Base-by-base conservation (phyloP, 1,284 basidiomycete species). In the Apiotrichum gamsii region DNA sequence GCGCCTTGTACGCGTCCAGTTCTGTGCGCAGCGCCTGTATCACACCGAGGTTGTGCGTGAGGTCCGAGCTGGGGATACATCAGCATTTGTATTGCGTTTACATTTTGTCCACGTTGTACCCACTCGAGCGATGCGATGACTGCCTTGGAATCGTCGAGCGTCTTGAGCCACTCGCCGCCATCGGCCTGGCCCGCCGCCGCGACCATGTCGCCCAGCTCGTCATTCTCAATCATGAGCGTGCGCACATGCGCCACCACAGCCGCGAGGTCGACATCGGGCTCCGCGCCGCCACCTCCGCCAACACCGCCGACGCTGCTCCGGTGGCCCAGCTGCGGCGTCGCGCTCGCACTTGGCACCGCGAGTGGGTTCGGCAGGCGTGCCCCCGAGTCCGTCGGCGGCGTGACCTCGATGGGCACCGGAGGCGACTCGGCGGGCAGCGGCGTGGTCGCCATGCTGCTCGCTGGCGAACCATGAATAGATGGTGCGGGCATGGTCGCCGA, bases 181-280 rank as follows among this genome's bases (percentile, higher is more conserved):
- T 45, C 47, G 3, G 45, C 57, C 11, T 45, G 43, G 4, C 68
- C 68, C 3, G 57, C 56, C 36, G 65, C 58, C 0, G 69, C 41
- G 2, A 70, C 58, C 63, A 70, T 64, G 38, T 67, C 64, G 4
- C 68, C 68, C 20, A 70, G 51, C 51, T 70, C 68, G 32, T 69
- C 65, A 36, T 70, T 70, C 59, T 70, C 68, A 31, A 47, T 47
- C 19, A 67, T 57, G 9, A 70, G 54, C 30, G 53, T 57, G 39
- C 59, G 65, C 11, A 70, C 67, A 6, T 62, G 51, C 20, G 56
- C 55, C 9, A 70, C 42, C 8, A 70, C 64, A 2, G 51, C 57
- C 2, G 57, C 57, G 30, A 70, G 49, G 36, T 68, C 62, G 13
- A 59, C 54, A 19, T 45, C 45, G 20, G 19, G 16, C 41, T 18